Base-by-base conservation (phyloP, 805 yeast species). In the Kuraishia cidri region DNA sequence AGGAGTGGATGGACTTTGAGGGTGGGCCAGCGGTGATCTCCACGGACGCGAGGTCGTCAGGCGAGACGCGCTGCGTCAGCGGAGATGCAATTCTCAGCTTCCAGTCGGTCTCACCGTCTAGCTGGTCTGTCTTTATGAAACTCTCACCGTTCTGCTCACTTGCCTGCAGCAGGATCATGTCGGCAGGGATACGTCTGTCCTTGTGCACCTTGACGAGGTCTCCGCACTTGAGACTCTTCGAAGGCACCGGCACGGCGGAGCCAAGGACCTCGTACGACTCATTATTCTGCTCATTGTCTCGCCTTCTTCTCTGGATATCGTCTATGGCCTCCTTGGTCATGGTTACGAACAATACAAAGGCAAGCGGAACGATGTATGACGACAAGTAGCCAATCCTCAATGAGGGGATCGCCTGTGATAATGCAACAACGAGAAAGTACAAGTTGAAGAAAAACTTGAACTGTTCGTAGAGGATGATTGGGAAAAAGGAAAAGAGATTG, bases 41-140 rank as follows among this genome's bases (percentile, higher is more conserved):
- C 29, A 76, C 66, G 36, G 71, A 67, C 21, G 64, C 63, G 32
- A 82, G 50, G 30, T 71, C 73, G 31, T 63, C 61, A n/a, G 69
- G 58, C 9, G 72, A 55, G 27, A 73, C 43, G 23, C 54, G 54
- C 50, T 90, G 97, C 1, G 96, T 84, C 19, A 76, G 47, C 9
- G 77, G 68, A 30, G 79, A 69, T 0, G 96, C 92, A 24, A 84
- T 60, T 46, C 98, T 66, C 35, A 92, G 64, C 54, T 92, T 92
- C 99, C 99, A 92, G 59, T 92, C 99, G 5, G 99, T 92, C 56
- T 92, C 99, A 50, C 99, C 99, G 56, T 92, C 99, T 32, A 92
- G 64, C 58, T 92, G 99, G 61, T 92, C 99, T 1, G 99, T 92
- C 47, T 94, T 83, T 42, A 92, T 84, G 47, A 94, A 92, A 2